phyloP scores from a whole-genome alignment of 1,284 basidiomycete genomes.

The Ustilago trichophora region DNA sequence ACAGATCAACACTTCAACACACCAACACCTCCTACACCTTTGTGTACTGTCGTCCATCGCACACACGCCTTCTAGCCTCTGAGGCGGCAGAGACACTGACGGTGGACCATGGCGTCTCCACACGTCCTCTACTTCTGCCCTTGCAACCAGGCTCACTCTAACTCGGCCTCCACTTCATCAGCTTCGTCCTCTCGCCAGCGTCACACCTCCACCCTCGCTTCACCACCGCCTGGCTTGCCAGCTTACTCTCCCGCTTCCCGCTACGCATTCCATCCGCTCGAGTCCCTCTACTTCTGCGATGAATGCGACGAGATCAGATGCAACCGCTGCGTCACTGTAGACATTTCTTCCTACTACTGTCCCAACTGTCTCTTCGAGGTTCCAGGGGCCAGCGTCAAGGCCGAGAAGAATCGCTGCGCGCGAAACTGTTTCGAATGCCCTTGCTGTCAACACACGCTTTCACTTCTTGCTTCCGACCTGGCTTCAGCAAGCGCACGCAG shows the following conservation, averaged over 20 bases:
- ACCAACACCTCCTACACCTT: slow-evolving; percentile 1
- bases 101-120: slow-evolving; percentile 13
- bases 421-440: slow-evolving; percentile 98
- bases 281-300: slow-evolving; percentile 93
- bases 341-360: slow-evolving; percentile 96
- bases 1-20: slow-evolving; percentile 26
- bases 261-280: slow-evolving; percentile 73
- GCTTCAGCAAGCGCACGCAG: slow-evolving; percentile 51
- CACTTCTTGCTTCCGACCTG: slow-evolving; percentile 86
- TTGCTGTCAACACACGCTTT: slow-evolving; percentile 84
- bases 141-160: slow-evolving; percentile 14
- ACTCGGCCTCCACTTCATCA: slow-evolving; percentile 5
- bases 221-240: slow-evolving; percentile 32
- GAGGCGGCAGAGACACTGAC: neutral
- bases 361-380: slow-evolving; percentile 99
- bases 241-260: slow-evolving; percentile 37
- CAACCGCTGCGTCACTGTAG: slow-evolving; percentile 86
- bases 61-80: too few species aligned
- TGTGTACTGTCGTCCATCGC: too few species aligned
- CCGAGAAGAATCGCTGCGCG: slow-evolving; percentile 96
- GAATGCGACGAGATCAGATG: slow-evolving; percentile 96
- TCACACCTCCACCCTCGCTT: neutral
- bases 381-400: slow-evolving; percentile 91
- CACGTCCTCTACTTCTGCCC: slow-evolving; percentile 47
- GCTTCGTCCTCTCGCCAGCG: slow-evolving; percentile 1